Evolutionary conservation across 2,329 filamentous ascomycete genomes (phyloP).

Genomic region (Phyllosticta capitalensis): DNA sequence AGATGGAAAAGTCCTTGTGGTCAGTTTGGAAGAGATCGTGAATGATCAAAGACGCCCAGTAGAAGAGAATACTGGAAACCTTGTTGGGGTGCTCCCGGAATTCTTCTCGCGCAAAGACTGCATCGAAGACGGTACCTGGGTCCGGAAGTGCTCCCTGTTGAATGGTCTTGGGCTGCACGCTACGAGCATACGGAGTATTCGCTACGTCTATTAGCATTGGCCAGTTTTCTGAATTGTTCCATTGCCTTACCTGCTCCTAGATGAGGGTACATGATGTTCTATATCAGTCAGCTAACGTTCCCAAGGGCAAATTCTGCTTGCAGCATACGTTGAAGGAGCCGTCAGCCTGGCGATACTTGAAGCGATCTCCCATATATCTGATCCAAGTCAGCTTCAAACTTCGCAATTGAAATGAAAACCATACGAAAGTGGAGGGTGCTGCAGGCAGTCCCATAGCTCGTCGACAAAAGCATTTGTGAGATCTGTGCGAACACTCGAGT

Average conservation of each 20-base stretch:
- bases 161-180: conserved; percentile 46
- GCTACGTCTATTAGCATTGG: conserved; percentile 40
- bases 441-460: conserved; percentile 14
- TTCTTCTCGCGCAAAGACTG: conserved; percentile 49
- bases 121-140: conserved; percentile 54
- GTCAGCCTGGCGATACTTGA: conserved; percentile 31
- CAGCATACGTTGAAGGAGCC: conserved; percentile 29
- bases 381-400: background rate
- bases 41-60: conserved; percentile 55
- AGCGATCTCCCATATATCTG: conserved; percentile 31
- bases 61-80: conserved; percentile 64
- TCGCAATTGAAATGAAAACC: background rate
- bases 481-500: conserved; percentile 13
- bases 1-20: conserved; percentile 51
- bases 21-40: conserved; percentile 56
- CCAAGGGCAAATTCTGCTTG: conserved; percentile 8
- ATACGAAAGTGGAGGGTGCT: conserved; percentile 16
- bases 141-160: conserved; percentile 51
- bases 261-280: conserved; percentile 51
- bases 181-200: conserved; percentile 53
- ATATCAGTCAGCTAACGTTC: conserved; percentile 30
- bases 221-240: background rate
- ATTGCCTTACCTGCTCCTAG: conserved; percentile 14
- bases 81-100: conserved; percentile 56
- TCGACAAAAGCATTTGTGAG: conserved; percentile 15